A percentile compares a stretch with the other conserved stretches of the same genome.
Conservation (phyloP, 1,284 basidiomycete species). For the Trametes versicolor region DNA sequence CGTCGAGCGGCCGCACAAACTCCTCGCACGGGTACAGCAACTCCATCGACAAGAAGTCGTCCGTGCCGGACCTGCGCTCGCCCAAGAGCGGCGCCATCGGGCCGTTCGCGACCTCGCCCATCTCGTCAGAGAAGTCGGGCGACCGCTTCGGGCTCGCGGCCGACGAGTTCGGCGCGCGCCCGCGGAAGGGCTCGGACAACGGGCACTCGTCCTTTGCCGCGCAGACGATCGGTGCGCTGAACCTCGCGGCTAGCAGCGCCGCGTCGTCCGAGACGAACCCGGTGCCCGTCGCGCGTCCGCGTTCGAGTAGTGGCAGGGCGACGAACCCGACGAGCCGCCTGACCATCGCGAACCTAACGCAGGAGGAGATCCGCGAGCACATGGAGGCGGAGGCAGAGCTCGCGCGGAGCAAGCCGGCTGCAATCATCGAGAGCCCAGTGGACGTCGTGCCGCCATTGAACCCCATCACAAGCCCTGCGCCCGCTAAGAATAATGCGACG, state of each 20-base stretch:
- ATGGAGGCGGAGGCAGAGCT: constrained; percentile 38
- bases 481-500: constrained; percentile 3
- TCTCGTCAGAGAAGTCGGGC: constrained; percentile 21
- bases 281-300: constrained; percentile 30
- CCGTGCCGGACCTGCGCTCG: constrained; percentile 20
- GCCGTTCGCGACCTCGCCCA: constrained; percentile 47
- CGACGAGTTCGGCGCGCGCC: constrained; percentile 46
- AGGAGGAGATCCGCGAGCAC: constrained; percentile 39
- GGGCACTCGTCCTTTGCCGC: constrained; percentile 25
- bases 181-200: constrained; percentile 29
- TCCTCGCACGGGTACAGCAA: constrained; percentile 23
- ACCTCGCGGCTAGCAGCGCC: constrained; percentile 20
- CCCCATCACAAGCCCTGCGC: constrained; percentile 4
- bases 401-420: constrained; percentile 33
- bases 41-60: constrained; percentile 28
- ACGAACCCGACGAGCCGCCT: constrained; percentile 30
- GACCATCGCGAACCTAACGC: constrained; percentile 42
- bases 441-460: constrained; percentile 8
- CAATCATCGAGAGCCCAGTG: constrained; percentile 31
- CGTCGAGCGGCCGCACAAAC: constrained; percentile 15
- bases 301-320: constrained; percentile 34
- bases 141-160: constrained; percentile 20
- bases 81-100: constrained; percentile 22
- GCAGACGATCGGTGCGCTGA: constrained; percentile 41
- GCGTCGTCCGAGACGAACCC: constrained; percentile 26